These are phyloP conservation scores for Ceratocystis variospora DNA, from an alignment of 2,329 filamentous ascomycete species.

Conservation along the genomic window DNA sequence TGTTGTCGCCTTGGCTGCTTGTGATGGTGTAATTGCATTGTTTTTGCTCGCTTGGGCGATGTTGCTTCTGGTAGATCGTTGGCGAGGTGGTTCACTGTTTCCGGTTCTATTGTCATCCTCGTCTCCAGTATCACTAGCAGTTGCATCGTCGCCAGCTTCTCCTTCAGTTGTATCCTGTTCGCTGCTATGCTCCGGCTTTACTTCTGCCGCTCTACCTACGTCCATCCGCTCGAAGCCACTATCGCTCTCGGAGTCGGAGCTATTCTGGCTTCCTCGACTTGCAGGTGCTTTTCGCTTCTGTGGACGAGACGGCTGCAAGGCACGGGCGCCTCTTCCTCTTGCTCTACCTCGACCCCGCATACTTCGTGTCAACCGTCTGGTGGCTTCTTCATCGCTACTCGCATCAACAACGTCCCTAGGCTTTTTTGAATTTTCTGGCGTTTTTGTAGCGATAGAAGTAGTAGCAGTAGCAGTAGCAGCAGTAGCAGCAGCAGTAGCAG, in stretches of 20 bases:
- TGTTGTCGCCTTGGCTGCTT: neutral
- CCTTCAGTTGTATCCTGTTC: constrained; percentile 28
- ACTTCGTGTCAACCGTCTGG: neutral
- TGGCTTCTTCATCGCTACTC: neutral
- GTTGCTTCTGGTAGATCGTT: constrained; percentile 20
- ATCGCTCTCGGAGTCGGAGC: constrained; percentile 25
- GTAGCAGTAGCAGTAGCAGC: neutral
- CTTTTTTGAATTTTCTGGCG: neutral
- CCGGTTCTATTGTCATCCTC: constrained; percentile 27
- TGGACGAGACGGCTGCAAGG: constrained; percentile 29
- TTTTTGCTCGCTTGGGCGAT: neutral
- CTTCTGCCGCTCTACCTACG: constrained; percentile 27
- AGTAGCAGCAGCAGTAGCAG: neutral
- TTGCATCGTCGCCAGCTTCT: constrained; percentile 30
- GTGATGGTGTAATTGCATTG: neutral
- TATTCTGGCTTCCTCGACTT: constrained; percentile 29
- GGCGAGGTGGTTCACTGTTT: neutral
- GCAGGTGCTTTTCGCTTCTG: constrained; percentile 38
- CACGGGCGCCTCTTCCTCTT: neutral
- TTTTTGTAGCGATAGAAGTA: neutral
- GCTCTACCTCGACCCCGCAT: constrained; percentile 9
- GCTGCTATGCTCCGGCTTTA: constrained; percentile 20
- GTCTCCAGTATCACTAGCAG: constrained; percentile 30
- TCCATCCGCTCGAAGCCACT: constrained; percentile 37
- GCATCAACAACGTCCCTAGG: neutral